Conservation (phyloP, 768 basidiomycete genomes). For the Termitomyces bulborhizus region DNA sequence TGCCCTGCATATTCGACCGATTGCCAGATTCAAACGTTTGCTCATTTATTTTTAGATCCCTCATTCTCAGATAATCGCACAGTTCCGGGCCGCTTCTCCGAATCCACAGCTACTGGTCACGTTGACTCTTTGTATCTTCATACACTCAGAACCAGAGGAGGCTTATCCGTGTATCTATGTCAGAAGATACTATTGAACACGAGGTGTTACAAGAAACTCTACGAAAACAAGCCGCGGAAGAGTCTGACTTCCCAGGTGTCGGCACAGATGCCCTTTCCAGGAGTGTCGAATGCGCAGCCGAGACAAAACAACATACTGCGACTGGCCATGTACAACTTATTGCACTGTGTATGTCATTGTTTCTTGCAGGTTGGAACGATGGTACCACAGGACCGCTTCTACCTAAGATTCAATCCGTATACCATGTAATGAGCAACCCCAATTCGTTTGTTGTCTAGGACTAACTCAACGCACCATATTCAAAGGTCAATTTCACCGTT, state of each 20-base stretch:
- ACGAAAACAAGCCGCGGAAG: constrained; percentile 10
- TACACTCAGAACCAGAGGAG: no score
- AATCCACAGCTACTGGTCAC: not conserved
- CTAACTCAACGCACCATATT: not conserved
- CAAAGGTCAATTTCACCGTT: constrained; percentile 40
- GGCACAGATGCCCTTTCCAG: not conserved
- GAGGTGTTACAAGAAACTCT: constrained; percentile 3
- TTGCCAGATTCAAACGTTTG: no score
- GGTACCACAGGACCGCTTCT: constrained; percentile 69
- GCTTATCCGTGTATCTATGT: not conserved
- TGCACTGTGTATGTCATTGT: constrained; percentile 49
- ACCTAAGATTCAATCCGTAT: constrained; percentile 61
- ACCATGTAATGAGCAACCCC: constrained; percentile 29
- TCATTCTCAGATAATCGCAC: not conserved
- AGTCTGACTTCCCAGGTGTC: not conserved
- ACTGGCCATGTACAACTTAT: constrained; percentile 40
- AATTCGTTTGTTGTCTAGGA: constrained; percentile 12
- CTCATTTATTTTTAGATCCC: no score
- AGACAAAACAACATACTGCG: constrained; percentile 17
- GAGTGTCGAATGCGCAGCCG: not conserved
- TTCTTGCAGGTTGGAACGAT: constrained; percentile 75
- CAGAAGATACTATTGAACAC: constrained; percentile 4
- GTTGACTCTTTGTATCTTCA: no score
- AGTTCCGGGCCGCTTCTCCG: not conserved
- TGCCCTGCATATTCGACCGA: no score